Evolutionary conservation across 2,329 filamentous ascomycete genomes (phyloP).

Genomic region (Neofusicoccum cordaticola): DNA sequence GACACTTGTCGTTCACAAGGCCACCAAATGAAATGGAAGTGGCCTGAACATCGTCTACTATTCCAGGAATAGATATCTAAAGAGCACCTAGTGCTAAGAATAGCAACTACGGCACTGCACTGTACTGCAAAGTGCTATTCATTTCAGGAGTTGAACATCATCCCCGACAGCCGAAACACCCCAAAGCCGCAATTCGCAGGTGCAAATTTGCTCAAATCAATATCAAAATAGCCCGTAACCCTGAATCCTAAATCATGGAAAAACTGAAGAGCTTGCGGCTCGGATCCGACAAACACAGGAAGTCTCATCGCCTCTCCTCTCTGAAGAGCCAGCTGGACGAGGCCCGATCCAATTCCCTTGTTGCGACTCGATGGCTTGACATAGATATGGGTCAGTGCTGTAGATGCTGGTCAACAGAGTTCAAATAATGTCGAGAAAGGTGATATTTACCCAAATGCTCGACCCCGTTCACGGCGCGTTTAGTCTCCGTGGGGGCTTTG

Average conservation of each 20-base stretch:
- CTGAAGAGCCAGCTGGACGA: conserved; percentile 1
- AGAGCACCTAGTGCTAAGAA: no score
- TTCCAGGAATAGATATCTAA: no score
- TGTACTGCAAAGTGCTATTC: no score
- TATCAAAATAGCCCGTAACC: background rate
- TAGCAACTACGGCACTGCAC: no score
- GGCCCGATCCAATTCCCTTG: background rate
- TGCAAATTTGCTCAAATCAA: conserved; percentile 10
- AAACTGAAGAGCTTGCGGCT: background rate
- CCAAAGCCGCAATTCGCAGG: conserved; percentile 7
- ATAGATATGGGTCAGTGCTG: conserved; percentile 14
- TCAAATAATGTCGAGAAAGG: background rate
- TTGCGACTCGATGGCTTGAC: background rate
- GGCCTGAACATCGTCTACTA: no score
- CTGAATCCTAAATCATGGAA: background rate
- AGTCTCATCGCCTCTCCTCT: background rate
- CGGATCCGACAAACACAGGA: background rate
- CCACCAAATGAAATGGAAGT: no score
- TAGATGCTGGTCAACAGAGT: background rate
- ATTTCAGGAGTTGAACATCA: no score
- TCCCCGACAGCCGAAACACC: background rate
- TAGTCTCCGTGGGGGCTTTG: background rate
- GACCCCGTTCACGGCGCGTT: background rate
- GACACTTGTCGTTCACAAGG: no score
- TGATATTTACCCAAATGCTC: background rate